Evolutionary conservation across 352 stramenopile species (phyloP), one percentile per base, ranked within the genome.

Genomic region (Aphanomyces euteiches): DNA sequence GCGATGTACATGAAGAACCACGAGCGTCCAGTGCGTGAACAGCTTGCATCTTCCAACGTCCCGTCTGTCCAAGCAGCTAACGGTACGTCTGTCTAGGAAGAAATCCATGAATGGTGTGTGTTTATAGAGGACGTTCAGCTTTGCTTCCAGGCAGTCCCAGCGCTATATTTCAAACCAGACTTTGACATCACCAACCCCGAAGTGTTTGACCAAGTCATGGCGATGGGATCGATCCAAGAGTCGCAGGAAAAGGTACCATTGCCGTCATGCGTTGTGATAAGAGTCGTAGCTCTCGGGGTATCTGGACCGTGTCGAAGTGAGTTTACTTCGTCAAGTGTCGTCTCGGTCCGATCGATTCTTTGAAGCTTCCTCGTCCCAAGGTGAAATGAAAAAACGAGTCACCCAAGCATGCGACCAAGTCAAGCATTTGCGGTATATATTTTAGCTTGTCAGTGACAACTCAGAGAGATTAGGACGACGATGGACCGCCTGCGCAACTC

Each of bases 361-460:
- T 36, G 82, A 95, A 60, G 85, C 84, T 10, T 93, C 86, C 5
- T 79, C 85, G 38, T 84, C 90, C 67, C 87, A 95, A 68, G 86
- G 92, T 72, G 86, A 91, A 0, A 95, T 92, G 80, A 91, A 92
- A 69, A 84, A 90, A 58, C 90, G 83, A 28, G 91, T 95, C 56
- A 80, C 72, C 37, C 76, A 80, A 66, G 87, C 87, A 0, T 95
- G 85, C 19, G 83, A 93, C 56, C 84, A 95, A 76, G 87, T 95
- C 10, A 81, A 85, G 38, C 85, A 82, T 5, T 69, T 95, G 34
- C 79, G 86, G 85, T 93, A 56, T 36, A 72, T 77, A n/a, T 1
- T 34, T 47, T 19, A 45, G 17, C 10, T n/a, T n/a, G 17, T n/a
- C 43, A 12, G 10, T n/a, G 17, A 50, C 10, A n/a, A 36, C 50